These are phyloP conservation scores for Withania somnifera DNA, from an alignment of 305 asterid species.

Conservation along the genomic window DNA sequence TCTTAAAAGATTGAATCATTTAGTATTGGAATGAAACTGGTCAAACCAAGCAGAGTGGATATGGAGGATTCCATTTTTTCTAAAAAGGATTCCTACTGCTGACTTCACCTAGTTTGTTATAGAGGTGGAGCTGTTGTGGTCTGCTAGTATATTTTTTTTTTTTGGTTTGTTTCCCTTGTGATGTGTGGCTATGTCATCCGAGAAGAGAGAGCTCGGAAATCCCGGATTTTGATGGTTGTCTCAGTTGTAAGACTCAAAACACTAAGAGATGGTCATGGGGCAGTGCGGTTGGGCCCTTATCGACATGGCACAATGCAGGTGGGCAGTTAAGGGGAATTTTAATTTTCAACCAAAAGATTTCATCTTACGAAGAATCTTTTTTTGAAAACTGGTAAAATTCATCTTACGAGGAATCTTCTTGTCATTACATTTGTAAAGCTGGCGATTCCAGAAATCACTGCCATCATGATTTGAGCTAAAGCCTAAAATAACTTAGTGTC, in stretches of 20 bases:
- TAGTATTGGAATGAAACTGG: not conserved
- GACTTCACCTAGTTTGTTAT: not conserved
- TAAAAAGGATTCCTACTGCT: not conserved
- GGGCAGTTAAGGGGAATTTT: not conserved
- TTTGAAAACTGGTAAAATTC: too few species aligned
- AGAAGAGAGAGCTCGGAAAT: not conserved
- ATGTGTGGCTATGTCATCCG: not conserved
- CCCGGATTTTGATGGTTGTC: not conserved
- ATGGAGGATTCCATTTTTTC: not conserved
- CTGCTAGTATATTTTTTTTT: not conserved
- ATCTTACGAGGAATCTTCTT: not conserved
- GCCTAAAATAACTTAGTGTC: not conserved
- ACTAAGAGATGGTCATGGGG: not conserved
- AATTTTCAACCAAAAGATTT: not conserved
- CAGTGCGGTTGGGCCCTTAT: not conserved
- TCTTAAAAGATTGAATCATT: not conserved
- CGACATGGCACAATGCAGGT: not conserved
- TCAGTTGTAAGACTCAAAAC: not conserved
- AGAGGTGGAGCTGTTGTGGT: not conserved
- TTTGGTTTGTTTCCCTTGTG: not conserved
- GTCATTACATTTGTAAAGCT: not conserved
- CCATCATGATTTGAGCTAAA: not conserved
- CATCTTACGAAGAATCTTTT: not conserved
- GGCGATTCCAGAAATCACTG: not conserved
- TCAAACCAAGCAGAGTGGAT: not conserved